These are phyloP conservation scores for Bryum argenteum DNA, from an alignment of 225 moss, liverwort and hornwort genomes.

Conservation along the genomic window DNA sequence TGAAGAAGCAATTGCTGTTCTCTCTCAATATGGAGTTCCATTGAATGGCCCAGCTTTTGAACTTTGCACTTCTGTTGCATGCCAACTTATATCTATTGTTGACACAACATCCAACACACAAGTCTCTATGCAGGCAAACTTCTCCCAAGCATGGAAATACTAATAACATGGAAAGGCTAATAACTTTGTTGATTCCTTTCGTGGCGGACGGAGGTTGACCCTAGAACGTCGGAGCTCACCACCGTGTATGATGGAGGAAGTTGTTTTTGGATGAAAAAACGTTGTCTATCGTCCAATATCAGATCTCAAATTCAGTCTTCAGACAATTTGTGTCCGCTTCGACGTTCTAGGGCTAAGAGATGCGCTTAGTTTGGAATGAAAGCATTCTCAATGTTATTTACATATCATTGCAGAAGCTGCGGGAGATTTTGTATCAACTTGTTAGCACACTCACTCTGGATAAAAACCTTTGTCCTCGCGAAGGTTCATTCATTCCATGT, in stretches of 20 bases:
- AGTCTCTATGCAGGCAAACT: slow-evolving; percentile 55
- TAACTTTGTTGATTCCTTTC: not conserved
- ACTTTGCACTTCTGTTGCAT: slow-evolving; percentile 72
- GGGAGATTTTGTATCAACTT: slow-evolving; percentile 69
- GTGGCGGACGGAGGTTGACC: not conserved
- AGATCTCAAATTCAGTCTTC: no score
- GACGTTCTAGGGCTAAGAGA: no score
- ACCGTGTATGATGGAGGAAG: no score
- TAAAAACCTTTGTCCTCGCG: slow-evolving; percentile 40
- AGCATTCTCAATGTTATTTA: not conserved
- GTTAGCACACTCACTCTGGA: slow-evolving; percentile 47
- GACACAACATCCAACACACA: slow-evolving; percentile 45
- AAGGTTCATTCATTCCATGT: slow-evolving; percentile 29
- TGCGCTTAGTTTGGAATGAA: no score
- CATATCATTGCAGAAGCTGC: slow-evolving; percentile 57
- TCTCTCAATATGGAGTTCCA: slow-evolving; percentile 73
- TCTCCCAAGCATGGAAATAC: slow-evolving; percentile 9
- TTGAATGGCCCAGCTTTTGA: slow-evolving; percentile 57
- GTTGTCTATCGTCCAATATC: no score
- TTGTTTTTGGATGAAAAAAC: no score
- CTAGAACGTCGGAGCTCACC: not conserved
- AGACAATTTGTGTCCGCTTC: no score
- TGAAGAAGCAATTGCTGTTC: slow-evolving; percentile 66
- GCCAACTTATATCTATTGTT: slow-evolving; percentile 52
- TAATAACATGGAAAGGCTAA: no score